phyloP scores from a whole-genome alignment of 2,329 filamentous ascomycete genomes.

The Fusarium coffeatum region DNA sequence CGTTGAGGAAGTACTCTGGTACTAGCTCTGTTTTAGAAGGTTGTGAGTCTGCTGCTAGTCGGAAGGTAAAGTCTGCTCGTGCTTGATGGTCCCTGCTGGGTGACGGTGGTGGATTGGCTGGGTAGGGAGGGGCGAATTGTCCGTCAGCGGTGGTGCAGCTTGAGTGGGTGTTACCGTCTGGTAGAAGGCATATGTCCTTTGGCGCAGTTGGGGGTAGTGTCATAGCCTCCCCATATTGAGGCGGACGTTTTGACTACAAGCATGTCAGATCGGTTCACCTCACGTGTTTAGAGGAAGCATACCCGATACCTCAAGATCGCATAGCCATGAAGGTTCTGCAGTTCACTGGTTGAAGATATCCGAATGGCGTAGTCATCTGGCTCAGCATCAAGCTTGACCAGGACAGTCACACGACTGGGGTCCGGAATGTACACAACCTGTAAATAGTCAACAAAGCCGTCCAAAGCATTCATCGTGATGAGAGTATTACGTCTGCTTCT shows the following conservation, averaged over 20 bases:
- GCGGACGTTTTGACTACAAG: neutral
- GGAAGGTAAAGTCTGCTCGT: neutral
- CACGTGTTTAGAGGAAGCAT: fast-evolving
- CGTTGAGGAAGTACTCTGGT: slow-evolving; percentile 9
- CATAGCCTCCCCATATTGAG: slow-evolving; percentile 7
- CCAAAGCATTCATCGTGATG: neutral
- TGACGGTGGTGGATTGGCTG: neutral
- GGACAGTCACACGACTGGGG: neutral
- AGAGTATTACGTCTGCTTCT: neutral
- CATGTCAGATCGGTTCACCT: neutral
- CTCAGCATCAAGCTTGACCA: slow-evolving; percentile 1
- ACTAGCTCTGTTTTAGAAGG: neutral
- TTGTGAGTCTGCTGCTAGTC: neutral
- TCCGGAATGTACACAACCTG: slow-evolving; percentile 9
- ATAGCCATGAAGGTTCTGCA: neutral
- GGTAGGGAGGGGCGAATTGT: neutral
- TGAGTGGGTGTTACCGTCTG: neutral
- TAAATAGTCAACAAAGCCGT: fast-evolving
- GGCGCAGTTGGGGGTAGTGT: neutral
- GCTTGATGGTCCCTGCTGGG: neutral
- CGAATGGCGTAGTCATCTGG: slow-evolving; percentile 1
- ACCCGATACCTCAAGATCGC: neutral
- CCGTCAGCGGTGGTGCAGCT: neutral
- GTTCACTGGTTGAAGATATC: neutral
- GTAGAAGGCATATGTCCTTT: neutral